Conservation (phyloP, 805 yeast genomes). For the Grigorovia humatica region DNA sequence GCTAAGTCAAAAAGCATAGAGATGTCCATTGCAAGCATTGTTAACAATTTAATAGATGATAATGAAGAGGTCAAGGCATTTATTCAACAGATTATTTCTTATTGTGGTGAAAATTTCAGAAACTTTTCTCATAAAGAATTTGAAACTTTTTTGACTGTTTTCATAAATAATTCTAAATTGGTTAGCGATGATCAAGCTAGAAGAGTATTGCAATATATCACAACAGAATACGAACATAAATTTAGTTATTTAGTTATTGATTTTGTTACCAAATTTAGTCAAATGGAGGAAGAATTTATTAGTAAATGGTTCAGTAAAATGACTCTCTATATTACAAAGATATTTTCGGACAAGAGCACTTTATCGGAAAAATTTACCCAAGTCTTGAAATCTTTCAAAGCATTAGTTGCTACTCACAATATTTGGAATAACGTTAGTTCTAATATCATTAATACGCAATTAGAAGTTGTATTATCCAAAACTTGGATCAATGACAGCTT, state of each 20-base stretch:
- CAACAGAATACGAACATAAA: conserved; percentile 21
- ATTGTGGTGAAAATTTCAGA: conserved; percentile 4
- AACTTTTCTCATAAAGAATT: conserved; percentile 3
- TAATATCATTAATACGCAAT: conserved; percentile 46
- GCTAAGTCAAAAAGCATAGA: conserved; percentile 12
- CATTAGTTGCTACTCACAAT: conserved; percentile 22
- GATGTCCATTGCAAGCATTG: conserved; percentile 24
- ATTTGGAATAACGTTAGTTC: conserved; percentile 36
- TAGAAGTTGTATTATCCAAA: conserved; percentile 47
- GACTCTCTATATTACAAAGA: conserved; percentile 50
- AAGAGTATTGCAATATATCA: conserved; percentile 20
- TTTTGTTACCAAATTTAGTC: conserved; percentile 12
- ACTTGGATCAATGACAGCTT: conserved; percentile 36
- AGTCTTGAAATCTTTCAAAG: conserved; percentile 29
- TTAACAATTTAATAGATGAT: conserved; percentile 5
- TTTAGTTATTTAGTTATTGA: conserved; percentile 23
- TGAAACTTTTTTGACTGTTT: conserved; percentile 8
- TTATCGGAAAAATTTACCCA: conserved; percentile 21
- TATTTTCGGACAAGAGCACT: conserved; percentile 42
- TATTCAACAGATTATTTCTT: conserved; percentile 10
- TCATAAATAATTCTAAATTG: conserved; percentile 3
- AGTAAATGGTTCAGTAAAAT: conserved; percentile 48
- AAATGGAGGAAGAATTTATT: conserved; percentile 13
- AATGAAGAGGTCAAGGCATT: conserved; percentile 7
- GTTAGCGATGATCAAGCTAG: conserved; percentile 16